Percentiles rank a stretch among this genome's conserved stretches.
Conservation (phyloP, 768 basidiomycete species). For the Serendipita sp. region DNA sequence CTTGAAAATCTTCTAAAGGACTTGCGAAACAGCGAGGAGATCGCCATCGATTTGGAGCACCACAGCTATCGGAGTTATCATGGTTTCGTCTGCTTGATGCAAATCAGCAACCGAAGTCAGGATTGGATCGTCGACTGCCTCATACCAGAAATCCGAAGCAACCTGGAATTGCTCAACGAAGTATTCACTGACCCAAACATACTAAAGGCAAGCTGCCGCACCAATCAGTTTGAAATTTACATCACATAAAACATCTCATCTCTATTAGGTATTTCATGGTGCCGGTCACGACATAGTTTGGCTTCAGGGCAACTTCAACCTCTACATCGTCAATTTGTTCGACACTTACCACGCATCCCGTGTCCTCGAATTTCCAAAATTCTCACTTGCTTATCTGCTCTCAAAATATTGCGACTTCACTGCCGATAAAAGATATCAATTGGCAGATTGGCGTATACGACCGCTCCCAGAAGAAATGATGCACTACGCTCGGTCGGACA, state of each 20-base stretch:
- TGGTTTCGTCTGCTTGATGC: slow-evolving; percentile 90
- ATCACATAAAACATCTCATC: not conserved
- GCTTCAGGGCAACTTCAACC: slow-evolving; percentile 90
- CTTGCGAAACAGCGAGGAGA: slow-evolving; percentile 51
- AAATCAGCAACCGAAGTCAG: slow-evolving; percentile 64
- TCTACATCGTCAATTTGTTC: slow-evolving; percentile 92
- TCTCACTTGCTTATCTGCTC: slow-evolving; percentile 71
- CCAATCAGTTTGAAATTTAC: not conserved
- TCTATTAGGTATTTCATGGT: slow-evolving; percentile 72
- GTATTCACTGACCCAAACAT: slow-evolving; percentile 73
- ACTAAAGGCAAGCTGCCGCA: slow-evolving; percentile 64
- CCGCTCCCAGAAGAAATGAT: slow-evolving; percentile 84
- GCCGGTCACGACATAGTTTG: slow-evolving; percentile 88
- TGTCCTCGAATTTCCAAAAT: slow-evolving; percentile 66
- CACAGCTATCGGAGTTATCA: slow-evolving; percentile 72
- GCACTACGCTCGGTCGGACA: slow-evolving; percentile 86
- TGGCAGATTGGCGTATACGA: slow-evolving; percentile 96
- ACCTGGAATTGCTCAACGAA: slow-evolving; percentile 60
- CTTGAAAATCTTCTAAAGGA: slow-evolving; percentile 50
- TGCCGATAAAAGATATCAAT: slow-evolving; percentile 89
- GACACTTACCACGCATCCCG: slow-evolving; percentile 94
- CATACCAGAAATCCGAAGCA: slow-evolving; percentile 40
- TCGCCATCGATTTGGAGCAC: slow-evolving; percentile 91
- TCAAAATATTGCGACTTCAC: slow-evolving; percentile 80
- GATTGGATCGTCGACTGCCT: slow-evolving; percentile 85